Evolutionary conservation across 768 basidiomycete species (phyloP), one percentile per base, ranked within the genome.

Genomic region (Pisolithus albus): DNA sequence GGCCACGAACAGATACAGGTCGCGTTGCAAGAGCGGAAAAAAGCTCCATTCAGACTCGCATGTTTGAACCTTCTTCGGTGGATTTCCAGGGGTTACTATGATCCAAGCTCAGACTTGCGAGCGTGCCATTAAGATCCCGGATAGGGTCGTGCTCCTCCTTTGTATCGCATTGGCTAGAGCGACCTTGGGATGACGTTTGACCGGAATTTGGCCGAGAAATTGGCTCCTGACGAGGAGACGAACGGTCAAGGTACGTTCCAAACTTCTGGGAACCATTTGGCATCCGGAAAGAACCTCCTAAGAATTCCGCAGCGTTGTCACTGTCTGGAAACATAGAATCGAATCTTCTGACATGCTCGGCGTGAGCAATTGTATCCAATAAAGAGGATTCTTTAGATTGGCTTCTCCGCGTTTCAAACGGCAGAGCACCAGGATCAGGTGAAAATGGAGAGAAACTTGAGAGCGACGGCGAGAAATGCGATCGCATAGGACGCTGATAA

Each of bases 41-140:
- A 34, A 15, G 13, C 34, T 15, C 3, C 34, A 52, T 49, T 65
- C 48, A 64, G 51, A 49, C 47, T 26, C 56, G 59, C 47, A 51
- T 58, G 32, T 61, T 61, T 10, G 56, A 26, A 47, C 58, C 50
- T 46, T 62, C 60, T 51, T 52, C 54, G 15, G 59, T 60, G 48
- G 59, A 51, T 52, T 57, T 66, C 71, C 71, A 72, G n/a, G 64
- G 64, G 28, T 52, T 62, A 51, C 61, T 65, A 52, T 67, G 57
- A 59, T 83, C 84, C 51, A 90, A 69, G 56, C 88, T 77, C 15
- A 90, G 77, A 63, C 82, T 87, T 32, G 88, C 85, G 37, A 91
- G 73, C 26, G 83, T 87, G 19, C 84, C 83, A 59, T 86, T 89
- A 48, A 91, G 66, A 65, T 88, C 86, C 37, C 80, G 79, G 57